phyloP scores from a whole-genome alignment of 345 rosid species.

The Ricinus communis region DNA sequence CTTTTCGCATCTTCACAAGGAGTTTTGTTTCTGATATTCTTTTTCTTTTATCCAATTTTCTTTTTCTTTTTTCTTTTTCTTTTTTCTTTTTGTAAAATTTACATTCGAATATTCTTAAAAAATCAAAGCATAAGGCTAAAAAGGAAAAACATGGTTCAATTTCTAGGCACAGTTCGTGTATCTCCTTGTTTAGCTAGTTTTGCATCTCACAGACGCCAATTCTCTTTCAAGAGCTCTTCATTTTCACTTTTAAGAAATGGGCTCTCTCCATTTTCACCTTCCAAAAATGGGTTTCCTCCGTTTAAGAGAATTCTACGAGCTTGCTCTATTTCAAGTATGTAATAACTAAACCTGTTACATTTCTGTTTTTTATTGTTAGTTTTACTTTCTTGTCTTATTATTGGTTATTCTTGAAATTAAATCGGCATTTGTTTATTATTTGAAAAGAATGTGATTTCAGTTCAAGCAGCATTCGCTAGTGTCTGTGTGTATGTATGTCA shows the following conservation, averaged over 20 bases:
- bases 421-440: slow-evolving; percentile 8
- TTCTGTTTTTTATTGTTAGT: neutral
- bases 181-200: slow-evolving; percentile 36
- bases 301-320: slow-evolving; percentile 50
- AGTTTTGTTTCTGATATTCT: too few relatives aligned
- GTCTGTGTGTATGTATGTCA: too few relatives aligned
- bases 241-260: slow-evolving; percentile 25
- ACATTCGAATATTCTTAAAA: neutral
- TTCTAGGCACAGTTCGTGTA: slow-evolving; percentile 44
- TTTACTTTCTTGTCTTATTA: neutral
- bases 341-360: neutral
- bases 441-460: too few relatives aligned
- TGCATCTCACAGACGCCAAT: slow-evolving; percentile 36
- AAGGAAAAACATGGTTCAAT: slow-evolving; percentile 28
- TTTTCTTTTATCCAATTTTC: too few relatives aligned
- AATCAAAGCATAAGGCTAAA: neutral
- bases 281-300: slow-evolving; percentile 39
- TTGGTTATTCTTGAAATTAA: neutral
- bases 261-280: slow-evolving; percentile 27
- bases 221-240: slow-evolving; percentile 20
- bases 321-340: slow-evolving; percentile 55
- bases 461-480: too few relatives aligned
- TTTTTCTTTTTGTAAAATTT: neutral
- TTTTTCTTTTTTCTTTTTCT: neutral
- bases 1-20: too few relatives aligned